Percentiles rank a stretch among this genome's conserved stretches.
These are phyloP conservation scores for Purshia tridentata DNA, from an alignment of 306 rosid species.

Conservation along the genomic window DNA sequence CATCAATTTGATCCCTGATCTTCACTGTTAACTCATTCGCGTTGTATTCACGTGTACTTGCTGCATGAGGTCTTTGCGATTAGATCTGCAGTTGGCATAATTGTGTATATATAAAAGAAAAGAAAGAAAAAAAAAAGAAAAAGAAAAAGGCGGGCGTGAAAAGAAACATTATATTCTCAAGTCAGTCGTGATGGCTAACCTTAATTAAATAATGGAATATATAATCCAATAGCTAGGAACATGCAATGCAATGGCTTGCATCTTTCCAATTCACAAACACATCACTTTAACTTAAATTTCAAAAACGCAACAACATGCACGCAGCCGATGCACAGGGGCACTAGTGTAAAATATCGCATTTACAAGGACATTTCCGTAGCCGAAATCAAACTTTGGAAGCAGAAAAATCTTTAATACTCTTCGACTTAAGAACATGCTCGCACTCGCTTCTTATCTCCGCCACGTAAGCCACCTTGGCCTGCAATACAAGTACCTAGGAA, in stretches of 20 bases:
- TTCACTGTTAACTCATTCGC: not conserved
- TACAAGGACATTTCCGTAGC: not conserved
- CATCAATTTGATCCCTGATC: not conserved
- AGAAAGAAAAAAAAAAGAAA: not conserved
- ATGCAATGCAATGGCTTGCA: not conserved
- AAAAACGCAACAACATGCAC: not conserved
- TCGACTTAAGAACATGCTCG: not conserved
- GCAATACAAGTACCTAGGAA: not conserved
- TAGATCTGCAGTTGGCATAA: not conserved
- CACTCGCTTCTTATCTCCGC: conserved; percentile 8
- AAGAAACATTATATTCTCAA: not conserved
- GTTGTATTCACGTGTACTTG: conserved; percentile 4
- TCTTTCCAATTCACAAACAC: no score
- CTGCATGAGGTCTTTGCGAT: not conserved
- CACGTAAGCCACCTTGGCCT: not conserved
- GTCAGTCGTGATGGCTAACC: not conserved
- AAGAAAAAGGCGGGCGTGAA: no score
- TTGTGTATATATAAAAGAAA: not conserved
- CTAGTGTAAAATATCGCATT: not conserved
- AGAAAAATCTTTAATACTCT: no score
- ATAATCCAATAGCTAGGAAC: not conserved
- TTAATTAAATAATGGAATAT: conserved; percentile 5
- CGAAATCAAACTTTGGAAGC: not conserved
- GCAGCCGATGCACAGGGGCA: not conserved
- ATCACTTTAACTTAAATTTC: not conserved